Conservation (phyloP, 306 rosid species). For the Rubus parviflorus region DNA sequence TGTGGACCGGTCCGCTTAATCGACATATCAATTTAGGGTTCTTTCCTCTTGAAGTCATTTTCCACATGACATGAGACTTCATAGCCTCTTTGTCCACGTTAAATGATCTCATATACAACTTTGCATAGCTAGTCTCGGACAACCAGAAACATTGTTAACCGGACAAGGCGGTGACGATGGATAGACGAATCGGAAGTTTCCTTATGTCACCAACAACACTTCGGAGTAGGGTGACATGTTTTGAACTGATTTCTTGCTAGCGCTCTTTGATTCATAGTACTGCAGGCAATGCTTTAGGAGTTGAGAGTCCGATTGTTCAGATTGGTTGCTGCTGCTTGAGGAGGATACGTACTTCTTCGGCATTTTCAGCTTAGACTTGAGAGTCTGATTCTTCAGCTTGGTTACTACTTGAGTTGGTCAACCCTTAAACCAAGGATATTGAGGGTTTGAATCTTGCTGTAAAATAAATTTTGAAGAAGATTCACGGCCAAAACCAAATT, state of each 20-base stretch:
- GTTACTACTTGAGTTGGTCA: background rate
- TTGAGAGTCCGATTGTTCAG: too few species aligned
- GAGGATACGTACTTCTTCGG: background rate
- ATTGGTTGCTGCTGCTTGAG: too few species aligned
- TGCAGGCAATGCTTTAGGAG: too few species aligned
- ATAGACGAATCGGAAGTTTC: background rate
- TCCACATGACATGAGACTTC: too few species aligned
- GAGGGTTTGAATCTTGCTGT: background rate
- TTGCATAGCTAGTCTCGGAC: background rate
- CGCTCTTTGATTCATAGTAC: background rate
- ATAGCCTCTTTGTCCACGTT: too few species aligned
- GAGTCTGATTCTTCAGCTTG: background rate
- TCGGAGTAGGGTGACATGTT: background rate
- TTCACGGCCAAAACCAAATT: background rate
- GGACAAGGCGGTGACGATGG: background rate
- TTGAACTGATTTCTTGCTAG: background rate
- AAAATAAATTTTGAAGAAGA: too few species aligned
- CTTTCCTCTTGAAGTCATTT: too few species aligned
- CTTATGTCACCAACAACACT: background rate
- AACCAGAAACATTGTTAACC: background rate
- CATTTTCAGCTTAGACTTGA: background rate
- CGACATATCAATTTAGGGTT: too few species aligned
- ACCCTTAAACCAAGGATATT: background rate
- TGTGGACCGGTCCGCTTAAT: background rate
- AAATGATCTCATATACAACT: too few species aligned